Percentiles rank a stretch among this genome's conserved stretches.
Evolutionary conservation across 768 basidiomycete genomes (phyloP).

Genomic region (Naganishia kalamii): DNA sequence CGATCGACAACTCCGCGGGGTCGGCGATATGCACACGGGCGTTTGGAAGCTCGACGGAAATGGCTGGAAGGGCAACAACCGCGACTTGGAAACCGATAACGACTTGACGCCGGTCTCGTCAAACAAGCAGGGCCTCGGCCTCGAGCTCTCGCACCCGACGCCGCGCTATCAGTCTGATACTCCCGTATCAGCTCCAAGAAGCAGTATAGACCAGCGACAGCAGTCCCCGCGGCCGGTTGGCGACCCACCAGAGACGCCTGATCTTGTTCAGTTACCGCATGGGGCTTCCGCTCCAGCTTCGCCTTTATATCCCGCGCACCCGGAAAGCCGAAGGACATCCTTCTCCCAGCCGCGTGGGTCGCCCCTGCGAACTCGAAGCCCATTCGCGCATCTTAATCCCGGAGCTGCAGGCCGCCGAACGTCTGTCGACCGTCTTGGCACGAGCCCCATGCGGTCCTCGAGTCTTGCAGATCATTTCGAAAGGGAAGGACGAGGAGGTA

Average conservation of each 20-base stretch:
- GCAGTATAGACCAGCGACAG: background rate
- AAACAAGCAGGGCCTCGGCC: background rate
- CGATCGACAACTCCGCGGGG: background rate
- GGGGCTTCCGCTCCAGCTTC: background rate
- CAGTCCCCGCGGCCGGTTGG: background rate
- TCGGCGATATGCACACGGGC: slow-evolving; percentile 10
- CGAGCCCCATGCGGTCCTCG: slow-evolving; percentile 22
- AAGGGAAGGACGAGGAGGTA: background rate
- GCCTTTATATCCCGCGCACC: background rate
- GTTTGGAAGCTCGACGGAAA: slow-evolving; percentile 19
- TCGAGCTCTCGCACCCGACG: background rate
- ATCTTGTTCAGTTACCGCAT: background rate
- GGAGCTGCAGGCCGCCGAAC: background rate
- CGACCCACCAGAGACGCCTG: background rate
- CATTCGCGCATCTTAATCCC: slow-evolving; percentile 4
- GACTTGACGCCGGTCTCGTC: background rate
- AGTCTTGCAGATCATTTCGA: slow-evolving; percentile 1
- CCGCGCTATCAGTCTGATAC: no score
- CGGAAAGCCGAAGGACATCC: background rate
- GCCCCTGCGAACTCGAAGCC: slow-evolving; percentile 8
- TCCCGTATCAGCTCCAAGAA: background rate
- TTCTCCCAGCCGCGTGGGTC: slow-evolving; percentile 9
- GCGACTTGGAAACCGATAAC: background rate
- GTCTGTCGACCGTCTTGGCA: slow-evolving; percentile 10
- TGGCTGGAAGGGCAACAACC: slow-evolving; percentile 11